These are phyloP conservation scores for Colletotrichum lini DNA, from an alignment of 2,329 filamentous ascomycete genomes.

Conservation along the genomic window DNA sequence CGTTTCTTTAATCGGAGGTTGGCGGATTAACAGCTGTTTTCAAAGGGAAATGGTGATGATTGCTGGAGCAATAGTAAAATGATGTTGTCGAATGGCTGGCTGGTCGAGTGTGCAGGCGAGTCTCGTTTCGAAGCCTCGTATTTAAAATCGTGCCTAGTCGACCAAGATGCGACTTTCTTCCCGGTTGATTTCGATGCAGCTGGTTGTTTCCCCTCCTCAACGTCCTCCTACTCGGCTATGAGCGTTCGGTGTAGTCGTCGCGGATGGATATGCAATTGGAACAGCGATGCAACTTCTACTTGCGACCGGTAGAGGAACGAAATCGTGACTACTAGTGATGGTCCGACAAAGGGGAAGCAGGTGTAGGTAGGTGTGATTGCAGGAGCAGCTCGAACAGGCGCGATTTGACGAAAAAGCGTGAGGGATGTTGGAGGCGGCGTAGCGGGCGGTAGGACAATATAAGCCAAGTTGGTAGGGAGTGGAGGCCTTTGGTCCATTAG, in stretches of 20 bases:
- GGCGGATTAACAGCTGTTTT: not conserved
- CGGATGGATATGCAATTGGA: not conserved
- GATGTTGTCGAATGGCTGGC: conserved; percentile 26
- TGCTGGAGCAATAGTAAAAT: not conserved
- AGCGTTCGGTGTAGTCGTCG: not conserved
- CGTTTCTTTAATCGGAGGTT: not conserved
- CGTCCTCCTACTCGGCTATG: not conserved
- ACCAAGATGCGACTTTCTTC: conserved; percentile 22
- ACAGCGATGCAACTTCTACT: not conserved
- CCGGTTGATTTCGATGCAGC: not conserved
- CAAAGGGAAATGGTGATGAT: not conserved
- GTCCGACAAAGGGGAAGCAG: not conserved
- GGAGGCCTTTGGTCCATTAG: conserved; percentile 27
- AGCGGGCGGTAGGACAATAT: conserved; percentile 39
- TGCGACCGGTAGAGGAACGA: not conserved
- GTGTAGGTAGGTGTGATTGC: conserved; percentile 13
- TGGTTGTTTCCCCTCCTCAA: not conserved
- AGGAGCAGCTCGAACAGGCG: conserved; percentile 15
- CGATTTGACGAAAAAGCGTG: conserved; percentile 27
- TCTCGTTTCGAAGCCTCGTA: conserved; percentile 30
- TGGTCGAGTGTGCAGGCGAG: not conserved
- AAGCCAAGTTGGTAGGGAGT: conserved; percentile 36
- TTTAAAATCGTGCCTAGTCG: conserved; percentile 4
- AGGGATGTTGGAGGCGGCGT: not conserved
- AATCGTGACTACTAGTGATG: not conserved